These are phyloP conservation scores for Lactarius pseudohatsudake DNA, from an alignment of 768 basidiomycete genomes.

Conservation along the genomic window DNA sequence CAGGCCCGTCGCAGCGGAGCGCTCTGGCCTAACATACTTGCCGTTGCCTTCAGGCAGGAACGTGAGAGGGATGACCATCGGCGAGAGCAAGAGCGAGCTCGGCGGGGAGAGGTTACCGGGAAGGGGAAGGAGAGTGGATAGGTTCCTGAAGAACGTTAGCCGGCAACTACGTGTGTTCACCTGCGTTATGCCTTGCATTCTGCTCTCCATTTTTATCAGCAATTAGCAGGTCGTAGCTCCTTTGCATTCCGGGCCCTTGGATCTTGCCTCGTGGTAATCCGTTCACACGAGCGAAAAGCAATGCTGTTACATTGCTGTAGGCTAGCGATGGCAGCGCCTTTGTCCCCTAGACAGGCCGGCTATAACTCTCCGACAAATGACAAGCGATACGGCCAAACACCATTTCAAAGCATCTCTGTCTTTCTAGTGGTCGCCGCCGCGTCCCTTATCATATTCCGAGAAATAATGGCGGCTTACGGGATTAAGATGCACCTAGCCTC, in stretches of 20 bases:
- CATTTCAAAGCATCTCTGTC: conserved; percentile 3
- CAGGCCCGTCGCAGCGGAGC: conserved; percentile 27
- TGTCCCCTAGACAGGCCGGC: neutral
- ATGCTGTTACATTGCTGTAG: too few species aligned
- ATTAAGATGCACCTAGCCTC: conserved; percentile 18
- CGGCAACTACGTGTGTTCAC: conserved; percentile 16
- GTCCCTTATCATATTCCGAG: conserved; percentile 9
- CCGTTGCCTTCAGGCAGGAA: conserved; percentile 28
- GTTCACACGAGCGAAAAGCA: conserved; percentile 9
- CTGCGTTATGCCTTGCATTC: conserved; percentile 14
- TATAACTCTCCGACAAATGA: neutral
- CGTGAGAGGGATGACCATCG: conserved; percentile 26
- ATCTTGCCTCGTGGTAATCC: conserved; percentile 19
- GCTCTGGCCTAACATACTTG: conserved; percentile 31
- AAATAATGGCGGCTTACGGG: conserved; percentile 22
- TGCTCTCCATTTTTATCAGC: conserved; percentile 13
- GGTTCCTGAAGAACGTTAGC: conserved; percentile 18
- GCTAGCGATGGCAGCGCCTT: conserved; percentile 6
- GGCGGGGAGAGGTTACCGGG: conserved; percentile 6
- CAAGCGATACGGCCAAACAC: conserved; percentile 1
- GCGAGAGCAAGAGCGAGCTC: conserved; percentile 22
- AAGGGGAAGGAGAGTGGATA: conserved; percentile 20
- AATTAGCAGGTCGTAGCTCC: conserved; percentile 21
- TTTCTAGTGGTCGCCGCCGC: neutral
- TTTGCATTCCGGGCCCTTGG: conserved; percentile 1